Base-by-base conservation (phyloP, 495 filamentous ascomycete genomes). In the Neurospora pannonica region DNA sequence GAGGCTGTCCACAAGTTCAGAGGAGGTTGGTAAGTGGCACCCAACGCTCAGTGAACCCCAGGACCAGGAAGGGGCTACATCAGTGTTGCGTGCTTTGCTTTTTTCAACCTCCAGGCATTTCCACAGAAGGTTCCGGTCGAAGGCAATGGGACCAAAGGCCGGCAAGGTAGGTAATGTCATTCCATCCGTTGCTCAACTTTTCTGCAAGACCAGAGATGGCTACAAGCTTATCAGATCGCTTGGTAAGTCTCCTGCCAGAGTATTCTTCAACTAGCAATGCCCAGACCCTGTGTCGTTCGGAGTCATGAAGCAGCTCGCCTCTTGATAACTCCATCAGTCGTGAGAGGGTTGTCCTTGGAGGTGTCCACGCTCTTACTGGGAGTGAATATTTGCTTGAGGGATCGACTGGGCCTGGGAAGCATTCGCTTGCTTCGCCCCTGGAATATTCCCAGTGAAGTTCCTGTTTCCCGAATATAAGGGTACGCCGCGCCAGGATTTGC, bases 401-500 rank as follows among this genome's bases (percentile, higher is more conserved):
- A 9, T 42, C 13, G 17, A 24, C 43, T 13, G 54, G 60, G 11
- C 54, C 17, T 19, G 75, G 78, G 6, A 38, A 13, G 2, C 74
- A 78, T 71, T 79, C 78, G 2, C 70, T 40, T 15, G 72, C 71
- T 2, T 60, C n/a, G 15, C 28, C 17, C 28, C 28, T 39, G 28
- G 38, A 46, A 15, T 77, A 79, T 31, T 46, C 37, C 78, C 78
- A 79, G 28, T 40, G 24, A 38, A 79, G 72, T 42, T 79, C 28
- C 0, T 67, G 24, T 67, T 4, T 8, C 6, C 77, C 75, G 1
- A 76, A 78, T 0, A 72, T 72, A 13, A 79, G 71, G 11, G 75
- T 67, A 19, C 78, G 75, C 5, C 74, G 73, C 1, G 75, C 11
- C 34, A 79, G 70, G 9, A 78, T 43, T 40, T 79, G 75, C 19